These are phyloP conservation scores for Annulohypoxylon maeteangense DNA, from an alignment of 495 filamentous ascomycete genomes.

Conservation along the genomic window DNA sequence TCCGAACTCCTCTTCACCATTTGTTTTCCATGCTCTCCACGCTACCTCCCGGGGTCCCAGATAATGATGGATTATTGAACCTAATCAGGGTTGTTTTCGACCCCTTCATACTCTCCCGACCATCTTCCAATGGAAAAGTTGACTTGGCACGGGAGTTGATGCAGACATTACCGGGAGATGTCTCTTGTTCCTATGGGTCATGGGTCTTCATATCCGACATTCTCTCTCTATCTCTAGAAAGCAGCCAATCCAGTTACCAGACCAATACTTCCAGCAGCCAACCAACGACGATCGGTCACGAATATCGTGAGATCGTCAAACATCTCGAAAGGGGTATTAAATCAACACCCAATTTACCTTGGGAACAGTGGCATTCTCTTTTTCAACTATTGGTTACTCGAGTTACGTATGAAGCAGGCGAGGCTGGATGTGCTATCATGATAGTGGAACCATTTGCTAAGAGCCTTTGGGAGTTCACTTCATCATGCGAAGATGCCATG, in stretches of 20 bases:
- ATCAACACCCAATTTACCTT: conserved; percentile 56
- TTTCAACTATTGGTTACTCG: conserved; percentile 67
- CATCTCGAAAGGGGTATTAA: conserved; percentile 72
- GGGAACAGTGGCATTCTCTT: conserved; percentile 68
- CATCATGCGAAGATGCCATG: neutral
- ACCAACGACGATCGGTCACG: conserved; percentile 56
- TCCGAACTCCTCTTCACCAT: conserved; percentile 59
- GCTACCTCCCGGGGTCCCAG: conserved; percentile 53
- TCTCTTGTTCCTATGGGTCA: conserved; percentile 50
- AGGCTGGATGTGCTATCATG: conserved; percentile 67
- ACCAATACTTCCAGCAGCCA: conserved; percentile 50
- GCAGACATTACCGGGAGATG: conserved; percentile 51
- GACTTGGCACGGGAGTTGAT: conserved; percentile 57
- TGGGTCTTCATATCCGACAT: conserved; percentile 56
- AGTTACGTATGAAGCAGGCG: conserved; percentile 72
- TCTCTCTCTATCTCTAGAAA: conserved; percentile 44
- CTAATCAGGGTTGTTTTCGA: conserved; percentile 56
- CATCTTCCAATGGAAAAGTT: conserved; percentile 49
- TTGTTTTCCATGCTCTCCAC: conserved; percentile 61
- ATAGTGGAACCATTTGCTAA: conserved; percentile 79
- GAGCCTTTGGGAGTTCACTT: conserved; percentile 47
- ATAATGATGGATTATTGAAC: conserved; percentile 55
- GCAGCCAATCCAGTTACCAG: conserved; percentile 46
- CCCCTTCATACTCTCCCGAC: conserved; percentile 51
- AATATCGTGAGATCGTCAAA: conserved; percentile 75